Evolutionary conservation across 2,329 filamentous ascomycete genomes (phyloP), one percentile per base, ranked within the genome.

Genomic region (Xylariales sp.): DNA sequence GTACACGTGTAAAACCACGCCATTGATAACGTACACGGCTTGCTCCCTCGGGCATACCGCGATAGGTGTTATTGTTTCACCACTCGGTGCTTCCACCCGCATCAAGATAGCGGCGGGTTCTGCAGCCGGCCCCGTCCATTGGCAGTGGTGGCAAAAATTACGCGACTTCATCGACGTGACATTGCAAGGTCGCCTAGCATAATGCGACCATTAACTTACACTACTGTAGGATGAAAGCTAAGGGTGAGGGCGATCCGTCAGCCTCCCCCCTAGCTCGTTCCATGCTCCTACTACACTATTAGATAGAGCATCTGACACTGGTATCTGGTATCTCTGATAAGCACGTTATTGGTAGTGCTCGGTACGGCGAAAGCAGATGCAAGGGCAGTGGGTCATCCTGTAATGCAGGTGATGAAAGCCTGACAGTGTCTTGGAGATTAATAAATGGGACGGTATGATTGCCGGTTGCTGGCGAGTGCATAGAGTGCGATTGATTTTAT

Each of bases 161-260:
- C 43, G 54, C 60, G 60, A 56, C 54, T 18, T 45, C 49, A 30
- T 59, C 50, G 43, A 55, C 49, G 59, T 67, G 60, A 59, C 60
- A 50, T 55, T 60, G 65, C 65, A 64, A 63, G 48, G 65, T 60
- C 49, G 23, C 55, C 46, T 34, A 28, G 59, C 64, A 67, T 67
- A 57, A 57, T 67, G 64, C 48, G 36, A 57, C 59, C 54, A 32
- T n/a, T 34, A 36, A 53, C 41, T 56, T 28, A 41, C 9, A 14
- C 39, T 41, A 41, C 39, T 41, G 39, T 41, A 48, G 48, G 54
- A 32, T 58, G 41, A n/a, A 48, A 32, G 36, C n/a, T 36, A 46
- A 32, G 59, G 53, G 49, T 45, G 34, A 49, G 45, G 28, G 58
- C n/a, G 56, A 65, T 43, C 30, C 32, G 56, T 32, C 58, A 62